These are phyloP conservation scores for Thamnidium elegans DNA, from an alignment of 192 early-diverging fungal genomes.

Conservation along the genomic window DNA sequence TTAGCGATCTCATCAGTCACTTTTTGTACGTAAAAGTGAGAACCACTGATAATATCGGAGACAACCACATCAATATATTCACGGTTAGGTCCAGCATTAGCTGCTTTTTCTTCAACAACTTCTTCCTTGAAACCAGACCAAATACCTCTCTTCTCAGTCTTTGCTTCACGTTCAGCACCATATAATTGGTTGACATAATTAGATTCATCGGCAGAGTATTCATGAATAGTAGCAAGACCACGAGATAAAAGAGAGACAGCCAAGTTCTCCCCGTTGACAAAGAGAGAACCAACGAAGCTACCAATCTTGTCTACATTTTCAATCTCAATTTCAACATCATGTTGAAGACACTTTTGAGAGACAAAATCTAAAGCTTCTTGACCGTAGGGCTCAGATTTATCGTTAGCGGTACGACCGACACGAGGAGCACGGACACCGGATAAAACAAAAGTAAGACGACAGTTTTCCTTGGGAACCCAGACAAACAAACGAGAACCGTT, in stretches of 20 bases:
- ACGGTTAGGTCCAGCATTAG: slow-evolving; percentile 52
- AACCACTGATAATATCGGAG: slow-evolving; percentile 59
- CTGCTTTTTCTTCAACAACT: slow-evolving; percentile 34
- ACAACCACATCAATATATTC: slow-evolving; percentile 77
- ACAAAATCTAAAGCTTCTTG: slow-evolving; percentile 76
- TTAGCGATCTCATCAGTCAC: slow-evolving; percentile 53
- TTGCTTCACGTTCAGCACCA: slow-evolving; percentile 76
- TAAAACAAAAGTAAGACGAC: slow-evolving; percentile 81
- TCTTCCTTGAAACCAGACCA: slow-evolving; percentile 61
- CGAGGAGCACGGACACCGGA: slow-evolving; percentile 83
- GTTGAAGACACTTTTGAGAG: slow-evolving; percentile 68
- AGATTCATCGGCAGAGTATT: slow-evolving; percentile 83
- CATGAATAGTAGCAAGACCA: slow-evolving; percentile 83
- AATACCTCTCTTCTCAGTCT: slow-evolving; percentile 63
- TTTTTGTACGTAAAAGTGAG: slow-evolving; percentile 64
- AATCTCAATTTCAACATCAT: slow-evolving; percentile 88
- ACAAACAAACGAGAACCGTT: slow-evolving; percentile 83
- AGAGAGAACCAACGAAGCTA: slow-evolving; percentile 89
- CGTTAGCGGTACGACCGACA: slow-evolving; percentile 61
- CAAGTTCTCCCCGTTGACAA: slow-evolving; percentile 66
- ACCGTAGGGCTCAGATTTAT: slow-evolving; percentile 85
- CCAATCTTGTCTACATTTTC: slow-evolving; percentile 90
- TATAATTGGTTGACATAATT: slow-evolving; percentile 65
- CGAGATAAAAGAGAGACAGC: slow-evolving; percentile 70
- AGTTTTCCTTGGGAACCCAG: slow-evolving; percentile 81